Evolutionary conservation across 1,284 basidiomycete genomes (phyloP).

Genomic region (Xerocomus cyaneibrunnescens): DNA sequence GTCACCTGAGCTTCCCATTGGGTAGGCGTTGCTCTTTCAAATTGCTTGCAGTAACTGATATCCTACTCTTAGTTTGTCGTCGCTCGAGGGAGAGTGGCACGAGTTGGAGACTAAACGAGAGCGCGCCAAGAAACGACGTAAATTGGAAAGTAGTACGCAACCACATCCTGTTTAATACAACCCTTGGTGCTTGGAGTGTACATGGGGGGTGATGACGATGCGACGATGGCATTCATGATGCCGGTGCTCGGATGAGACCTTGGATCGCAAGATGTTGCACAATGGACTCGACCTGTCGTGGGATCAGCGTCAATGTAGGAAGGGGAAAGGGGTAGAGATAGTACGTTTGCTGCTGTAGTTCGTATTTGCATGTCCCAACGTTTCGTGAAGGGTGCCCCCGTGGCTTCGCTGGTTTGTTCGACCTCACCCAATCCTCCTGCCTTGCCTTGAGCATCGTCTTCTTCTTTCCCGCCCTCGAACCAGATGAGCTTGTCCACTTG

Average conservation of each 20-base stretch:
- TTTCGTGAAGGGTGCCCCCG: conserved; percentile 85
- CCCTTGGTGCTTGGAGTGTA: conserved; percentile 20
- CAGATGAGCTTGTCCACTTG: conserved; percentile 92
- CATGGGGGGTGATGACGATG: conserved; percentile 8
- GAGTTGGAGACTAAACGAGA: conserved; percentile 88
- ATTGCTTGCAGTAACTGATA: conserved; percentile 16
- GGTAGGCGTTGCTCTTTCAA: conserved; percentile 53
- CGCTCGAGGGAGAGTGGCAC: conserved; percentile 92
- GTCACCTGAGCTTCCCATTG: conserved; percentile 67
- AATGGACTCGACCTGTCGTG: conserved; percentile 70
- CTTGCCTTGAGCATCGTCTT: conserved; percentile 88
- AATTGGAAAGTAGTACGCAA: conserved; percentile 39
- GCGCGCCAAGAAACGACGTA: conserved; percentile 71
- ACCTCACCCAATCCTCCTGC: conserved; percentile 89
- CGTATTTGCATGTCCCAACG: conserved; percentile 91
- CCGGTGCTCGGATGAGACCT: conserved; percentile 51
- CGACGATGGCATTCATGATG: conserved; percentile 21
- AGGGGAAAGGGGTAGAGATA: conserved; percentile 18
- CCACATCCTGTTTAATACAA: conserved; percentile 32
- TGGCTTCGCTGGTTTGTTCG: conserved; percentile 79
- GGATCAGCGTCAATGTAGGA: conserved; percentile 6
- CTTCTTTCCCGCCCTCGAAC: conserved; percentile 80
- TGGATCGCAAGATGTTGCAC: conserved; percentile 75
- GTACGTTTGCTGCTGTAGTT: conserved; percentile 79
- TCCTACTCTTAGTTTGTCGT: conserved; percentile 52